Evolutionary conservation across 1,284 basidiomycete genomes (phyloP).

Genomic region (Apiotrichum akiyoshidainum): DNA sequence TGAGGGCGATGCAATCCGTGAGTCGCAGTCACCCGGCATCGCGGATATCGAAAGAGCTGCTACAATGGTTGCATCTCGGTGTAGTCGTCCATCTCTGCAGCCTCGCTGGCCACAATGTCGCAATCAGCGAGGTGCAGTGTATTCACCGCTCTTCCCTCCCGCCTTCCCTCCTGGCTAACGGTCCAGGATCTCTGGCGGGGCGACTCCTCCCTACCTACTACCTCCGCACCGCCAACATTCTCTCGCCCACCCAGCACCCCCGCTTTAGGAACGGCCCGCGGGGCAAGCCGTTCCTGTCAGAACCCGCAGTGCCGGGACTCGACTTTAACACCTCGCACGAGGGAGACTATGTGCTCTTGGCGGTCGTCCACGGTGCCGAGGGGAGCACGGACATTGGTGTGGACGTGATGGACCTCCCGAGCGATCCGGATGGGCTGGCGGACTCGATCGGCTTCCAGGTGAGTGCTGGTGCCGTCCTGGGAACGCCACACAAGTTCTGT

Average conservation of each 20-base stretch:
- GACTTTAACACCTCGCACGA: constrained; percentile 48
- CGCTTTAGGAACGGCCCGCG: constrained; percentile 24
- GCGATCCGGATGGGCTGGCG: constrained; percentile 21
- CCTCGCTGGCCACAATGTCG: not conserved
- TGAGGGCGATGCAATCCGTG: constrained; percentile 30
- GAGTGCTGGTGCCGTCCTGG: not conserved
- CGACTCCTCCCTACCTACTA: constrained; percentile 40
- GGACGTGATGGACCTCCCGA: constrained; percentile 39
- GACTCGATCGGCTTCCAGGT: constrained; percentile 21
- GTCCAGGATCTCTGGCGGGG: constrained; percentile 34
- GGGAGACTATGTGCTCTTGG: constrained; percentile 34
- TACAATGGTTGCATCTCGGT: too few relatives aligned
- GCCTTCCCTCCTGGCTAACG: not conserved
- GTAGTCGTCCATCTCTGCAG: too few relatives aligned
- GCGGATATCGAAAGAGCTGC: too few relatives aligned
- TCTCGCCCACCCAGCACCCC: constrained; percentile 14
- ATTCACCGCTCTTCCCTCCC: not conserved
- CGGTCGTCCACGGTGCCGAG: constrained; percentile 12
- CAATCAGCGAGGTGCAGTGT: not conserved
- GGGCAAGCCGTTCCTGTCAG: constrained; percentile 40
- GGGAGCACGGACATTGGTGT: constrained; percentile 31
- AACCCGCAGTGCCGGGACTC: constrained; percentile 25
- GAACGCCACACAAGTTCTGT: too few relatives aligned
- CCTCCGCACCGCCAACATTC: constrained; percentile 20
- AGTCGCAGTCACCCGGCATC: constrained; percentile 1